Evolutionary conservation across 495 filamentous ascomycete genomes (phyloP), one percentile per base, ranked within the genome.

Genomic region (Aspergillus baeticus): DNA sequence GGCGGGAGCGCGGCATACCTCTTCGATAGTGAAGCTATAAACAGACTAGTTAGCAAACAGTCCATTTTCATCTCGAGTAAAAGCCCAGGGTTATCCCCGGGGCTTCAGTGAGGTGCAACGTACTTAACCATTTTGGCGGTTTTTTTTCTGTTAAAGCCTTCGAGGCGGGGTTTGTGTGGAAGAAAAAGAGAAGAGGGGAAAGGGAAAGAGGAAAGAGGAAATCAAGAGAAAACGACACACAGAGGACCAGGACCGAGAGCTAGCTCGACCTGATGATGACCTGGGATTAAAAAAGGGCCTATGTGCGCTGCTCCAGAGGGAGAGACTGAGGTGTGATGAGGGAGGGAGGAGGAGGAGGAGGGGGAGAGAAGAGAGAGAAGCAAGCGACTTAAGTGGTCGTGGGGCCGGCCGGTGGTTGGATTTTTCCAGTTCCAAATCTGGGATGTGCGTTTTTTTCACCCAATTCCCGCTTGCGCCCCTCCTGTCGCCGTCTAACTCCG

Each of bases 91-190:
- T 29, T 29, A 20, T 20, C 17, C 15, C 20, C 7, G 50, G 34
- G 10, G 37, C 33, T 6, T 47, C 39, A 38, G 5, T 34, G 33
- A 54, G n/a, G 36, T 43, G 46, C 60, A 61, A 95, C 94, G 87
- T 91, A 98, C 94, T 98, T 96, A 70, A 98, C 94, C 94, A 98
- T 98, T 72, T 90, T 96, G 87, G 77, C 91, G 88, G 90, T 87
- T 73, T 84, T 89, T 70, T 66, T 64, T 47, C n/a, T 48, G 62
- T 70, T 69, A 81, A 75, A 61, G 64, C 70, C 70, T 59, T 65
- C 69, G 70, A 72, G 73, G 72, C 72, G 66, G 68, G 74, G 64
- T 68, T 66, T 50, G 62, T 52, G 57, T 50, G 56, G 53, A 36
- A 44, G 38, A 36, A 37, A 17, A 50, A 22, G 34, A 20, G 29